Evolutionary conservation across 257 asterid species (phyloP), one percentile per base, ranked within the genome.

Genomic region (Nicotiana otophora): DNA sequence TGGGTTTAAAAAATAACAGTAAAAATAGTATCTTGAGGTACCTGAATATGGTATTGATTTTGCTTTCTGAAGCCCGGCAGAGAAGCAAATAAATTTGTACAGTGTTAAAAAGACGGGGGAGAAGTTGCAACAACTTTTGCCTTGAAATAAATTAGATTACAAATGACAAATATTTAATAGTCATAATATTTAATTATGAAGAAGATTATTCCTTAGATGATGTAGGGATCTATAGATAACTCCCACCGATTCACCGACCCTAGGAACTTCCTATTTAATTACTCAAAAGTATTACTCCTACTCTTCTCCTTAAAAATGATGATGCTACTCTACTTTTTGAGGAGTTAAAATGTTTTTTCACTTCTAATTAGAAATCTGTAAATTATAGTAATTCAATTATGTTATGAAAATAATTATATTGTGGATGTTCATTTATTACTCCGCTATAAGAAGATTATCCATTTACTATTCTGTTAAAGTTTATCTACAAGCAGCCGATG

Each of bases 31-130:
- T 62, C 9, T 3, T 28, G 42, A 64, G 17, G 62, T 58, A 57
- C 69, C 69, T 55, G 57, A 78, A 78, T 55, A 78, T 64, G 69
- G 11, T 19, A 60, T 33, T 58, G 82, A 26, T 57, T 64, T 64
- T 64, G 11, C 39, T 28, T 62, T 63, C 17, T 10, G 34, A 26
- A 63, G 36, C 68, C 68, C 11, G 31, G 9, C 28, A 7, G 68
- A 63, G 68, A 26, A 26, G 16, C 68, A 30, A 63, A 26, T 62
- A 14, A 62, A 28, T 63, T 61, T 23, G 67, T 61, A 61, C 15
- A 61, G 7, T 11, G 39, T 5, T 74, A 19, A 78, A 30, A 57
- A 30, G 10, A 23, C 17, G 7, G 46, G 8, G 46, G 46, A 39
- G 53, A 72, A 72, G 79, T 39, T 55, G 36, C 26, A 72, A 72